Base-by-base conservation (phyloP, 2,329 filamentous ascomycete genomes). In the Fusarium sp. region DNA sequence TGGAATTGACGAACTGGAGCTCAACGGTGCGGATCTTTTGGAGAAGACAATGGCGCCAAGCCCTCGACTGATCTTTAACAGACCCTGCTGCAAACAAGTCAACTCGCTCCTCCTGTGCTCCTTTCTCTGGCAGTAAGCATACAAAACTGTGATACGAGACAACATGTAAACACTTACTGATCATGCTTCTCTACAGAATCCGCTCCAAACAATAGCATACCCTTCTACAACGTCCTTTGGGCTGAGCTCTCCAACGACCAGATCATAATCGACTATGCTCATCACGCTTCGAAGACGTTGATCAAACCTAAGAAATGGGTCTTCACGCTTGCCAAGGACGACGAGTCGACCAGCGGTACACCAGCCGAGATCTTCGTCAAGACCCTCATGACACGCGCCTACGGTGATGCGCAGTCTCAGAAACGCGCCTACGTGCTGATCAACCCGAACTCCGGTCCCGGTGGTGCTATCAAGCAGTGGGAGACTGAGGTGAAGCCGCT, bases 391-490 rank as follows among this genome's bases (percentile, higher is more conserved):
- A 84, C 90, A 41, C 87, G 88, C 52, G 90, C 95, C 31, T 98
- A 98, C 78, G 84, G 92, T 85, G 63, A 84, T 13, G 88, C 93
- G 4, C 90, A 92, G 78, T 88, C 87, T 60, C 88, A 87, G 66
- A 96, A 95, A 82, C 90, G 94, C 52, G 91, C 96, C 72, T 97
- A 96, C 81, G 91, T 98, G 18, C 85, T 98, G 48, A 88, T 99
- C 70, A 99, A 99, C 81, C 96, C 96, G 0, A 93, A 95, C 77
- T 94, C 95, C 20, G 96, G 96, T 0, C 93, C 94, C 47, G 96
- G 96, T 45, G 84, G 83, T 47, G 96, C 95, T 3, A 84, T 89
- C 70, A 93, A 90, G 79, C 88, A 91, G 73, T 98, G 95, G 88
- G 85, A 91, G 64, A 88, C 88, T 49, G 88, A 96, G 73, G 93